Conservation (phyloP, 768 basidiomycete species). For the Exidia glandulosa region DNA sequence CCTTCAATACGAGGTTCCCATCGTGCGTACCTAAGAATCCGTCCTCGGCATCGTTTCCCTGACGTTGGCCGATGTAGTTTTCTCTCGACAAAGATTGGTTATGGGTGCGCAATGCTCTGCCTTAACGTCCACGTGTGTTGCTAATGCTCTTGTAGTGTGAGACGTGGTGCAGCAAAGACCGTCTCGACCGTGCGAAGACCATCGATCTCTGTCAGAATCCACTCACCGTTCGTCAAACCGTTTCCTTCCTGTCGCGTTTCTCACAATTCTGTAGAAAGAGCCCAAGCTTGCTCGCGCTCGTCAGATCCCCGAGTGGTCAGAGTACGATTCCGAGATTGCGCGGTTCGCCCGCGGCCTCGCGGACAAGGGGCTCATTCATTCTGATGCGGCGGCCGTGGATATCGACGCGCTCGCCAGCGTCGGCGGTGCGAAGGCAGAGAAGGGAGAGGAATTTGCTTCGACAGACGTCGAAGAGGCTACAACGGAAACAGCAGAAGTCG, state of each 20-base stretch:
- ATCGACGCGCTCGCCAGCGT: constrained; percentile 52
- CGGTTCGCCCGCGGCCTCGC: constrained; percentile 65
- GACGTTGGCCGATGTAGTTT: constrained; percentile 40
- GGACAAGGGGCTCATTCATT: constrained; percentile 56
- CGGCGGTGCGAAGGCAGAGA: constrained; percentile 11
- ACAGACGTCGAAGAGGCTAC: neutral
- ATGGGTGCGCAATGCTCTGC: constrained; percentile 52
- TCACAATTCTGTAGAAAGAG: constrained; percentile 63
- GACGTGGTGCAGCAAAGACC: constrained; percentile 94
- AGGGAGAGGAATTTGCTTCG: neutral
- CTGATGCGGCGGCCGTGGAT: constrained; percentile 56
- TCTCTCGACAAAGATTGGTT: constrained; percentile 91
- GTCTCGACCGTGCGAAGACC: constrained; percentile 68
- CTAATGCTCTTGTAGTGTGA: constrained; percentile 54
- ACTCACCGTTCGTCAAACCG: constrained; percentile 52
- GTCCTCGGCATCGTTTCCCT: constrained; percentile 1
- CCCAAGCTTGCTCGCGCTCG: constrained; percentile 89
- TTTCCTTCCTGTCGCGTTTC: neutral
- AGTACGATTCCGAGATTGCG: constrained; percentile 86
- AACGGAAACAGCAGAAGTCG: neutral
- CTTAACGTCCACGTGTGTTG: neutral
- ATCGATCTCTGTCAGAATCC: constrained; percentile 98
- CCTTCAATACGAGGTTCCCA: constrained; percentile 83
- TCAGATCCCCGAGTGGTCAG: constrained; percentile 96
- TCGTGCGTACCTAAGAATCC: constrained; percentile 41